These are phyloP conservation scores for Spathaspora sp. DNA, from an alignment of 1,139 yeast genomes.

Conservation along the genomic window DNA sequence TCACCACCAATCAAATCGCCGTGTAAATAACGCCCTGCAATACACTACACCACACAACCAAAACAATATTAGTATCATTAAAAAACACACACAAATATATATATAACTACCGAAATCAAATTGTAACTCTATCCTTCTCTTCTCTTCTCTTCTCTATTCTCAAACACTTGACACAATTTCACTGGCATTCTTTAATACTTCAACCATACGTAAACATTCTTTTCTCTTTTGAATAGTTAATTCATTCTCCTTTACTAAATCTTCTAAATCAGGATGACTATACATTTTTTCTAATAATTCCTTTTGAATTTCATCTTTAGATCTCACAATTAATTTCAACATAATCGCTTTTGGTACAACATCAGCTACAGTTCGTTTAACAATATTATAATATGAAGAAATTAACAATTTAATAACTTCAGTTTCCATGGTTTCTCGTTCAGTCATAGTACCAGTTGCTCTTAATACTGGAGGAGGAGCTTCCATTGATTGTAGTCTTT, in stretches of 20 bases:
- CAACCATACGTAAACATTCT: constrained; percentile 94
- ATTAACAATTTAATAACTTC: constrained; percentile 93
- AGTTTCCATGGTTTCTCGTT: constrained; percentile 93
- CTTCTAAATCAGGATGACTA: constrained; percentile 70
- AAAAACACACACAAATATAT: not conserved
- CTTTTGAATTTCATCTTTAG: constrained; percentile 87
- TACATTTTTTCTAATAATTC: constrained; percentile 86
- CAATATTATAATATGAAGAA: constrained; percentile 86
- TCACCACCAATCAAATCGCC: too few relatives aligned
- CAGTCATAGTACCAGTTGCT: constrained; percentile 94
- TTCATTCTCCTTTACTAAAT: constrained; percentile 88
- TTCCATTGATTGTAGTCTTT: constrained; percentile 93
- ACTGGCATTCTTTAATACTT: constrained; percentile 82
- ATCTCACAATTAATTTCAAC: constrained; percentile 82
- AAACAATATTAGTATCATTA: not conserved
- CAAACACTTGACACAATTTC: constrained; percentile 87
- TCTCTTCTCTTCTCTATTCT: constrained; percentile 2
- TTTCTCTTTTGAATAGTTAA: constrained; percentile 90
- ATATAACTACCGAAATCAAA: not conserved
- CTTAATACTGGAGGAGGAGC: constrained; percentile 95
- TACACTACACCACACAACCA: not conserved
- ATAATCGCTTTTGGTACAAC: constrained; percentile 92
- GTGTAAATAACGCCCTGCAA: too few relatives aligned
- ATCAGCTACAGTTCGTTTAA: constrained; percentile 90
- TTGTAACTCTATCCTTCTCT: not conserved